Evolutionary conservation across 2,329 filamentous ascomycete genomes (phyloP), one percentile per base, ranked within the genome.

Genomic region (Podosphaera aphanis): DNA sequence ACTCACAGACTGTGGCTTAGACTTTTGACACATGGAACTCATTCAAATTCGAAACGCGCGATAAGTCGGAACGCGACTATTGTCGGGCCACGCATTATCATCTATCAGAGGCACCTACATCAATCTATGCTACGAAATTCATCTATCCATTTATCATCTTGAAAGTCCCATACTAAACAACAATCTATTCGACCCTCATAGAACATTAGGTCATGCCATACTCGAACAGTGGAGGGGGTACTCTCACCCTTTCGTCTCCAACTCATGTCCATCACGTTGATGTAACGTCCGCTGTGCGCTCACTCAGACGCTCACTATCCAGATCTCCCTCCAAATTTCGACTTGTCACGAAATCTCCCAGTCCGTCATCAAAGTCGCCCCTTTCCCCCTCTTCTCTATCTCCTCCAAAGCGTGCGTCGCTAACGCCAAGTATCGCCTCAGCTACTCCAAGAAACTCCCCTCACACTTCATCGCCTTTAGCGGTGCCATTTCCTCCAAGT

Each of bases 271-370:
- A 83, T 60, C 79, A 82, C 62, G 79, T 88, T 56, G 83, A 93
- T 65, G 76, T 83, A 52, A 79, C 81, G 50, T 77, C 82, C 44
- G 79, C 82, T 48, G 81, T 93, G 51, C 74, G 83, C 58, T 82
- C 84, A 56, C 68, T 94, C 48, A 74, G 86, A 52, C 81, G 84
- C 54, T 93, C 88, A 21, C 69, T 94, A 51, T 94, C 86, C 47
- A 74, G 85, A 55, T 94, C 88, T n/a, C 88, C 88, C 10, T 93
- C 88, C 27, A 93, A 90, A 61, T 88, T 90, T 60, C 70, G 73
- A 47, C 65, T 92, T 45, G 66, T 73, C 53, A 67, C 64, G 11
- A 60, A 57, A 48, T 57, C 58, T 25, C 55, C 58, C 19, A 59
- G 53, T 47, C 53, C 59, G 50, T 72, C 74, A 46, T 63, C 66